Conservation (phyloP, 179 eudicot species). For the Corrigiola litoralis region DNA sequence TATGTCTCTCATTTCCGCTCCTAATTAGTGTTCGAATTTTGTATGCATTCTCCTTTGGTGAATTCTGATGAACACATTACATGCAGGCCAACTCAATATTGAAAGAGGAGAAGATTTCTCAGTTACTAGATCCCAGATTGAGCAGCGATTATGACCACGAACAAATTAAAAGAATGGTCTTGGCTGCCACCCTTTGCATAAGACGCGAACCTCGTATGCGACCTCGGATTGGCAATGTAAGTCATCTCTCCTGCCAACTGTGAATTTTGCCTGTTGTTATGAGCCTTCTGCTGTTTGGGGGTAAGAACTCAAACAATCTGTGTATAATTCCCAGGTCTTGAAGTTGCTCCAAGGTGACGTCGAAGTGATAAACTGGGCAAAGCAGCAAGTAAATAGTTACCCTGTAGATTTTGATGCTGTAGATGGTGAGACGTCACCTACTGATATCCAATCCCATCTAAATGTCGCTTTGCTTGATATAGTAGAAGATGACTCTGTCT, state of each 20-base stretch:
- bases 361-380: slow-evolving; percentile 42
- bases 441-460: slow-evolving; percentile 52
- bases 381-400: slow-evolving; percentile 27
- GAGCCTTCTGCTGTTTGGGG: not conserved
- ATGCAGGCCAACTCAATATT: slow-evolving; percentile 35
- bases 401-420: slow-evolving; percentile 31
- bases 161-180: slow-evolving; percentile 34
- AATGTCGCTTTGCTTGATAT: slow-evolving; percentile 50
- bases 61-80: slow-evolving; percentile 1
- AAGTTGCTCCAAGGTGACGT: slow-evolving; percentile 47
- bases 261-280: not conserved
- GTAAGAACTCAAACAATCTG: not conserved
- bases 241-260: slow-evolving; percentile 10
- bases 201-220: slow-evolving; percentile 35
- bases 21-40: not conserved
- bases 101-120: slow-evolving; percentile 31
- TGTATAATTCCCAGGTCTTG: slow-evolving; percentile 28
- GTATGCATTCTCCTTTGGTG: too few species aligned
- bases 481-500: slow-evolving; percentile 47
- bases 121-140: slow-evolving; percentile 32
- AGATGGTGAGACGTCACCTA: slow-evolving; percentile 36
- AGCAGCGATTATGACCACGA: slow-evolving; percentile 24
- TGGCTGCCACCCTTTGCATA: slow-evolving; percentile 47
- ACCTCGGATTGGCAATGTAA: slow-evolving; percentile 42
- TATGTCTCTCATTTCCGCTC: slow-evolving; percentile 8